These are phyloP conservation scores for Mycogone perniciosa DNA, from an alignment of 2,329 filamentous ascomycete species.

Conservation along the genomic window DNA sequence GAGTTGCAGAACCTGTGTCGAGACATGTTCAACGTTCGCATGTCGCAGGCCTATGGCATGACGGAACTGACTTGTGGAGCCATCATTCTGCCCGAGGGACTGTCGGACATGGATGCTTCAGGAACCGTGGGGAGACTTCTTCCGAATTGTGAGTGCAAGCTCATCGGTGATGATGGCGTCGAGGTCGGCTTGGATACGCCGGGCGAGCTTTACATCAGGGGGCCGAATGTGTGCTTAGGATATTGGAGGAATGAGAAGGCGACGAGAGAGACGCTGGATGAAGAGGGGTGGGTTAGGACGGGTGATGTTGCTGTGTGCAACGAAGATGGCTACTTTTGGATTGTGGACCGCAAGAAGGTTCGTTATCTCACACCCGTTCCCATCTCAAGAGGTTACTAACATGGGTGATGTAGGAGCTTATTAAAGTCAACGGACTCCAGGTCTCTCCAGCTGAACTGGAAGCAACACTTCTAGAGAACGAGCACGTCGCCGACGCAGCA, in stretches of 20 bases:
- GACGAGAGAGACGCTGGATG: constrained; percentile 43
- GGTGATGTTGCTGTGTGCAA: constrained; percentile 50
- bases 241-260: constrained; percentile 53
- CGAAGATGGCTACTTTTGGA: constrained; percentile 40
- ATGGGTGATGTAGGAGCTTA: constrained; percentile 41
- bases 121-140: constrained; percentile 47
- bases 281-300: constrained; percentile 52
- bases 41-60: constrained; percentile 56
- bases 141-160: constrained; percentile 47
- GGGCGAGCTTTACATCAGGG: constrained; percentile 49
- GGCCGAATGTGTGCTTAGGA: constrained; percentile 51
- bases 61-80: constrained; percentile 45
- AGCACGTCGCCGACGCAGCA: constrained; percentile 48
- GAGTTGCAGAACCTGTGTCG: constrained; percentile 42
- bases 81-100: constrained; percentile 34
- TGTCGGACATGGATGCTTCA: constrained; percentile 24
- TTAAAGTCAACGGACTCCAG: constrained; percentile 53
- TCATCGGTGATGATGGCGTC: constrained; percentile 46
- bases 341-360: constrained; percentile 43
- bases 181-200: constrained; percentile 42
- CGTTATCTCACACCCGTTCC: not conserved
- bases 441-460: constrained; percentile 55
- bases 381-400: not conserved
- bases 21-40: constrained; percentile 30
- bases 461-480: constrained; percentile 43